Conservation (phyloP, 805 yeast genomes). For the Nakazawaea ishiwadae region DNA sequence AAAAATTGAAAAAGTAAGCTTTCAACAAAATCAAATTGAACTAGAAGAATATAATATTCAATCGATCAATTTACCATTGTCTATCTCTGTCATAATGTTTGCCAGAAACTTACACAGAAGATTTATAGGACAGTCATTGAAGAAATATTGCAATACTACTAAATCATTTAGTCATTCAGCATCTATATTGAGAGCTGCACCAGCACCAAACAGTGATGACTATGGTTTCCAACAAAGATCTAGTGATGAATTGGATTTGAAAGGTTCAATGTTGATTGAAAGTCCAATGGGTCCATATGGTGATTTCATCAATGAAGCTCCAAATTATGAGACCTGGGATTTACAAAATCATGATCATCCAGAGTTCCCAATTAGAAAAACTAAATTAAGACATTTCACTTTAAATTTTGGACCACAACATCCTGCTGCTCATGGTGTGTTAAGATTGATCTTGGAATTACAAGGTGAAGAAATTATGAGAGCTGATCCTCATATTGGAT, state of each 20-base stretch:
- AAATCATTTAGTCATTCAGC: neutral
- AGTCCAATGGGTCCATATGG: slow-evolving; percentile 38
- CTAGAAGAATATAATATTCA: neutral
- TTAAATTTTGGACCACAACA: slow-evolving; percentile 92
- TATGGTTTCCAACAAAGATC: neutral
- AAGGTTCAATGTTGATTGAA: slow-evolving; percentile 23
- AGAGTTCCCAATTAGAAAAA: slow-evolving; percentile 29
- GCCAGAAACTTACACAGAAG: slow-evolving; percentile 1
- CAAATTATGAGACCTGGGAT: slow-evolving; percentile 31
- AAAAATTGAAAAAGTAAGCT: neutral
- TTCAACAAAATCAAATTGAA: no score
- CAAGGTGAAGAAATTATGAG: slow-evolving; percentile 87
- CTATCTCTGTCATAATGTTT: no score
- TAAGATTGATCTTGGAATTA: slow-evolving; percentile 78
- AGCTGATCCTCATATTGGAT: slow-evolving; percentile 85
- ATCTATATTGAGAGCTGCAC: neutral
- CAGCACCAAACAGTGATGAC: neutral
- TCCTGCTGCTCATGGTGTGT: slow-evolving; percentile 93
- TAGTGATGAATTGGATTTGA: slow-evolving; percentile 5
- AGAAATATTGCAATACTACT: neutral
- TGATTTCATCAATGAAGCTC: slow-evolving; percentile 27
- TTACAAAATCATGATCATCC: slow-evolving; percentile 30
- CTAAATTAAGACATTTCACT: slow-evolving; percentile 78
- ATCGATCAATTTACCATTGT: neutral
- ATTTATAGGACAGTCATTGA: neutral